Evolutionary conservation across 176 grass and related monocot species (phyloP).

Genomic region (Eragrostis curvula): DNA sequence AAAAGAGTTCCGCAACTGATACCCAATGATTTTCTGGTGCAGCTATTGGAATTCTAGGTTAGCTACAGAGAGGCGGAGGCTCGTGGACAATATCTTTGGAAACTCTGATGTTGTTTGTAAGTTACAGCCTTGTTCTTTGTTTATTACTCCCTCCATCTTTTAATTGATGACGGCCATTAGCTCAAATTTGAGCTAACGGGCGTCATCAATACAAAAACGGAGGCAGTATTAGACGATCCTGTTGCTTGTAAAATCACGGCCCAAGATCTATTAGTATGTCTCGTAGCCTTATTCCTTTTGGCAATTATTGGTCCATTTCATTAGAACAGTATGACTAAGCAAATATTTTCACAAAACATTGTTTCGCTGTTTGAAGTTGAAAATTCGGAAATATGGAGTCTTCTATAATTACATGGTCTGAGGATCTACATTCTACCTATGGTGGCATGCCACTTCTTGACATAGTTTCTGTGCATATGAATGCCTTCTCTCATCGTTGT

Average conservation of each 20-base stretch:
- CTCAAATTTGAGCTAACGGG: no score
- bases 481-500: not conserved
- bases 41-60: slow-evolving; percentile 98
- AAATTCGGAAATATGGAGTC: not conserved
- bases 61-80: slow-evolving; percentile 84
- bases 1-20: no score
- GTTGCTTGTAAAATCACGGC: slow-evolving; percentile 11
- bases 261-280: not conserved
- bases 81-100: slow-evolving; percentile 62
- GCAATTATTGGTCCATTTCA: slow-evolving; percentile 2
- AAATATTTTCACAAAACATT: slow-evolving; percentile 9
- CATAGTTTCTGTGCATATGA: not conserved
- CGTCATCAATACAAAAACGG: no score
- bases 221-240: not conserved
- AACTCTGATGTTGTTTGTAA: slow-evolving; percentile 90
- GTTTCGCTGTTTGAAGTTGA: slow-evolving; percentile 26
- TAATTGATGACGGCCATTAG: no score
- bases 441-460: not conserved
- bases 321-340: not conserved
- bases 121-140: slow-evolving; percentile 31
- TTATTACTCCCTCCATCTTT: no score
- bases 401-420: not conserved
- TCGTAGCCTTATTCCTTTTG: not conserved
- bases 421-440: not conserved
- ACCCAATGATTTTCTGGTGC: slow-evolving; percentile 35